Conservation (phyloP, 257 asterid genomes). For the Anisodus tanguticus region DNA sequence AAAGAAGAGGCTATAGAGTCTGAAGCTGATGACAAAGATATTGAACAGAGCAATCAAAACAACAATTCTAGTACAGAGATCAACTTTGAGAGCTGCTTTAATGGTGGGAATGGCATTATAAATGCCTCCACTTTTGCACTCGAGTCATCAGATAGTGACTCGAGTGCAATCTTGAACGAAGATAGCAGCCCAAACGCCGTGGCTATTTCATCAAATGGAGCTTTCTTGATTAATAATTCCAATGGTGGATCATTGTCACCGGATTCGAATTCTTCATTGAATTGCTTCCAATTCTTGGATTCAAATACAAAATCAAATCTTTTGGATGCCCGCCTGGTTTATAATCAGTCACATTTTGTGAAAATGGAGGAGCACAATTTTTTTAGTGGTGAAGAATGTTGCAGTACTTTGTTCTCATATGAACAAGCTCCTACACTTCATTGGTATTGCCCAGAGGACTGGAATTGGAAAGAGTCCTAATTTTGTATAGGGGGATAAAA, state of each 20-base stretch:
- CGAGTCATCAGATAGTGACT: slow-evolving; percentile 76
- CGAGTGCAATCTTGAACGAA: slow-evolving; percentile 82
- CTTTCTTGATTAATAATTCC: slow-evolving; percentile 37
- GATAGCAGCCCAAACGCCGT: slow-evolving; percentile 62
- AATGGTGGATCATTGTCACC: slow-evolving; percentile 16
- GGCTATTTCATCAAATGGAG: slow-evolving; percentile 50
- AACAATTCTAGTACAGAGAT: slow-evolving; percentile 39
- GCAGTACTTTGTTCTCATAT: slow-evolving; percentile 73
- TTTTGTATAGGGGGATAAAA: not conserved
- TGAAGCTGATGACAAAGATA: slow-evolving; percentile 48
- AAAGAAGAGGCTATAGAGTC: slow-evolving; percentile 57
- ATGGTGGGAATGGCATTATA: slow-evolving; percentile 24
- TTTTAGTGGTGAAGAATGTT: slow-evolving; percentile 66
- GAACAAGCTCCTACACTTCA: slow-evolving; percentile 86
- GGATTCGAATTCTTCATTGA: slow-evolving; percentile 7
- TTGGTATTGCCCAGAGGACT: slow-evolving; percentile 73
- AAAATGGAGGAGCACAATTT: slow-evolving; percentile 85
- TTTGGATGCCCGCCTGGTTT: slow-evolving; percentile 44
- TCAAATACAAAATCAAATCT: slow-evolving; percentile 38
- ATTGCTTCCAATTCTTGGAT: slow-evolving; percentile 42
- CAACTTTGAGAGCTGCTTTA: slow-evolving; percentile 47
- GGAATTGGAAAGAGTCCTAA: slow-evolving; percentile 53
- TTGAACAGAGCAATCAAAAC: slow-evolving; percentile 28
- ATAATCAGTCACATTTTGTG: slow-evolving; percentile 60
- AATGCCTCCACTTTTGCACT: slow-evolving; percentile 47